Evolutionary conservation across 345 rosid species (phyloP).

Genomic region (Arabidopsis thaliana): DNA sequence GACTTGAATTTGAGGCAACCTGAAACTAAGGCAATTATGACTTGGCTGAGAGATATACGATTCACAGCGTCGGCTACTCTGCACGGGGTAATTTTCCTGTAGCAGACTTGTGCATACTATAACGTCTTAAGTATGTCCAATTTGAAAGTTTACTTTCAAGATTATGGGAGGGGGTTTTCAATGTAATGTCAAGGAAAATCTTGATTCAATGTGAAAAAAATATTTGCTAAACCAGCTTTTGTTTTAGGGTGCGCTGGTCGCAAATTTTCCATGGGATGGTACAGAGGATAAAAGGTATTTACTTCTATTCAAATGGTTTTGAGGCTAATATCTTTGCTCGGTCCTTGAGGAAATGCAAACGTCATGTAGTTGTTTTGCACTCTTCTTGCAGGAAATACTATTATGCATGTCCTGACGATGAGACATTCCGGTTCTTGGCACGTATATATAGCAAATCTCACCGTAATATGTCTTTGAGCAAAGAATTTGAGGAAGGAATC

Average conservation of each 20-base stretch:
- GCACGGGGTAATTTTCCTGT: constrained; percentile 73
- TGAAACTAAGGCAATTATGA: constrained; percentile 87
- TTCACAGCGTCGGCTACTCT: constrained; percentile 91
- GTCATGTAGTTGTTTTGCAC: constrained; percentile 8
- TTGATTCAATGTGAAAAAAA: not conserved
- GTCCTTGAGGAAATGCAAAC: constrained; percentile 10
- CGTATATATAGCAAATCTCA: constrained; percentile 79
- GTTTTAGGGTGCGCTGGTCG: constrained; percentile 92
- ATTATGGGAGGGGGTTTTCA: not conserved
- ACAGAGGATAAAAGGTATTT: constrained; percentile 72
- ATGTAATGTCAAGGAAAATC: not conserved
- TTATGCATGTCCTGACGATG: constrained; percentile 90
- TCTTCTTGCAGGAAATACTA: constrained; percentile 71
- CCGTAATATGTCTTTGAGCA: constrained; percentile 90
- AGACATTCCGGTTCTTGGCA: constrained; percentile 81
- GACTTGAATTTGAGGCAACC: constrained; percentile 73
- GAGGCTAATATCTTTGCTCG: constrained; percentile 4
- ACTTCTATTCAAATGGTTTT: constrained; percentile 21
- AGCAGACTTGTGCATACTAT: not conserved
- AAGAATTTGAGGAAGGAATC: constrained; percentile 87
- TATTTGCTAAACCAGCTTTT: constrained; percentile 11
- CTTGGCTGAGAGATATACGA: constrained; percentile 71
- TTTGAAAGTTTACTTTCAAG: not conserved
- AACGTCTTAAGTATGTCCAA: not conserved
- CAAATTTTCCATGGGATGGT: constrained; percentile 99